Evolutionary conservation across 306 rosid species (phyloP).

Genomic region (Ochetophila trinervis): DNA sequence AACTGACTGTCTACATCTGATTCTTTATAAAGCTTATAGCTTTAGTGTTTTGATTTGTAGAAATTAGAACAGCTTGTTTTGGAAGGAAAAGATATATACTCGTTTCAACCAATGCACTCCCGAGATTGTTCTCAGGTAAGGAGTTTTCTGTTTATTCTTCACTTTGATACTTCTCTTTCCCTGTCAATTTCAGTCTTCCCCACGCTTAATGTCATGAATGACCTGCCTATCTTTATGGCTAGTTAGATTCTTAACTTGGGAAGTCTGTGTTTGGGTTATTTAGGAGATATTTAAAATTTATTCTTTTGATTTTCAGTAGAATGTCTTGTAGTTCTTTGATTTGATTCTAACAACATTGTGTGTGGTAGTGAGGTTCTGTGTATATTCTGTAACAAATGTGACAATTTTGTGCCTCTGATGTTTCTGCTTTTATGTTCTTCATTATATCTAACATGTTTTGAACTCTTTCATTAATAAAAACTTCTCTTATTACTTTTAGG

Average conservation of each 20-base stretch:
- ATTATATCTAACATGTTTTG: slow-evolving; percentile 4
- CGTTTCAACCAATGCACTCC: slow-evolving; percentile 87
- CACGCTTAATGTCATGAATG: background rate
- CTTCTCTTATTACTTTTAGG: slow-evolving; percentile 40
- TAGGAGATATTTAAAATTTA: background rate
- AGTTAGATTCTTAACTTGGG: background rate
- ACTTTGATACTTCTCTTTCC: slow-evolving; percentile 10
- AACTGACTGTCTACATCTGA: background rate
- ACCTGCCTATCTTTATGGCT: background rate
- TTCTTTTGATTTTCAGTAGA: background rate
- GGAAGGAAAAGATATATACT: slow-evolving; percentile 63
- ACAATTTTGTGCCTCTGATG: background rate
- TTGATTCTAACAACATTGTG: background rate
- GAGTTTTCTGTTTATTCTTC: background rate
- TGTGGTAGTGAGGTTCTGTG: background rate
- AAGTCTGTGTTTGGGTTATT: background rate
- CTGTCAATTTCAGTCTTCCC: background rate
- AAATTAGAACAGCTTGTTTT: slow-evolving; percentile 71
- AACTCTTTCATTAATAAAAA: slow-evolving; percentile 4
- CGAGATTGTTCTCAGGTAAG: slow-evolving; percentile 86
- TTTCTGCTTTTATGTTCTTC: background rate
- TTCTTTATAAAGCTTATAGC: background rate
- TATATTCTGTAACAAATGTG: background rate
- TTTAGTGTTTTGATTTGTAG: slow-evolving; percentile 34
- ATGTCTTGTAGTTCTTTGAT: background rate